A percentile compares a stretch with the other conserved stretches of the same genome.
phyloP scores from a whole-genome alignment of 305 asterid species.

The Coffea humblotiana region DNA sequence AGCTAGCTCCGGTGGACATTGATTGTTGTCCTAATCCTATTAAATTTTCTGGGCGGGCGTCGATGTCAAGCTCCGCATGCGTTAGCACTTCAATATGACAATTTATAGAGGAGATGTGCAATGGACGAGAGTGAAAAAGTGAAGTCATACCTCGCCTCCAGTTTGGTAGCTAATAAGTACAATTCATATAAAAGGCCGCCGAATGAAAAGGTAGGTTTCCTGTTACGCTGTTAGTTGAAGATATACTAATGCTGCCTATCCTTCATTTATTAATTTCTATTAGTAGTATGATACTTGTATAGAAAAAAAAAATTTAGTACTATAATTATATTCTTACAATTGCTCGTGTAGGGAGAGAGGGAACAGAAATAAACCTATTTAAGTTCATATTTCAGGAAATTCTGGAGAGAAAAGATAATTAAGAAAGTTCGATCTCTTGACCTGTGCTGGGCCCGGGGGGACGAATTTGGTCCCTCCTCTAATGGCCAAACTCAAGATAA shows the following conservation, averaged over 20 bases:
- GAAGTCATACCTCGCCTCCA: constrained; percentile 17
- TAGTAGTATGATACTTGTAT: not conserved
- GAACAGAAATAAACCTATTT: no score
- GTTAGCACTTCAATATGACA: not conserved
- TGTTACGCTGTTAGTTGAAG: constrained; percentile 1
- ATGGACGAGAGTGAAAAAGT: not conserved
- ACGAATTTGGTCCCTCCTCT: no score
- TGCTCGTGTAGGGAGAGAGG: no score
- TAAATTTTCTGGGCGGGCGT: not conserved
- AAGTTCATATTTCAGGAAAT: no score
- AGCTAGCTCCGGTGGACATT: not conserved
- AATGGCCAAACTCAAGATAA: no score
- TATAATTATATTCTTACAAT: no score
- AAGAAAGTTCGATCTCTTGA: no score
- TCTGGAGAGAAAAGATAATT: no score
- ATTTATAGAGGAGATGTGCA: constrained; percentile 1
- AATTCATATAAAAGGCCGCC: constrained; percentile 11
- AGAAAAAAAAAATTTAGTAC: no score
- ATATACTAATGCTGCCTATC: not conserved
- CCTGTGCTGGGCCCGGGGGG: no score
- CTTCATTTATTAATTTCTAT: not conserved
- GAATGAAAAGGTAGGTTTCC: constrained; percentile 24
- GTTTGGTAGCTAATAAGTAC: constrained; percentile 15
- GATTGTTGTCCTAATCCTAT: not conserved
- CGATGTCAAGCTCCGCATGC: not conserved